Evolutionary conservation across 208 protist species (phyloP).

Genomic region (Trypanosoma avium): DNA sequence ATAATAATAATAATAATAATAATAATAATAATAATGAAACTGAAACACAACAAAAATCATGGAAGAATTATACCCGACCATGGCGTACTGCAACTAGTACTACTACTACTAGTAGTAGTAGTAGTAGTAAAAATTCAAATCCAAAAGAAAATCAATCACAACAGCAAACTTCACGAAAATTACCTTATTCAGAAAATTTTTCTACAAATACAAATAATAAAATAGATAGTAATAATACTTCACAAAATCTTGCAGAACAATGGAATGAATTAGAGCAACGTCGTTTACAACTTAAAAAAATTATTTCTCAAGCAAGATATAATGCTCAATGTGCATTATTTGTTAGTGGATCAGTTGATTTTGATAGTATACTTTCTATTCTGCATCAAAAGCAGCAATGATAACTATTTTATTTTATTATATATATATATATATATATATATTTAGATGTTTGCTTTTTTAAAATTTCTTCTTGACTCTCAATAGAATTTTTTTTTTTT

Average conservation of each 20-base stretch:
- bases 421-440: too few species aligned
- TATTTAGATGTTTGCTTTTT: too few species aligned
- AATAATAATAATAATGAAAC: too few species aligned
- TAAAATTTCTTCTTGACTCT: background rate
- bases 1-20: too few species aligned
- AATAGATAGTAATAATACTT: background rate
- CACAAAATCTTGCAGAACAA: constrained; percentile 13
- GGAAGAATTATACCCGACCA: constrained; percentile 6
- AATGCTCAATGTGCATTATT: constrained; percentile 12
- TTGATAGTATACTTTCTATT: constrained; percentile 23
- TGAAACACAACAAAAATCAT: constrained; percentile 6
- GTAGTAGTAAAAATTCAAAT: background rate
- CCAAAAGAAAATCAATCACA: too few species aligned
- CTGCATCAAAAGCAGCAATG: constrained; percentile 4
- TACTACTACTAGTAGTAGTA: background rate
- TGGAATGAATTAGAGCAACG: constrained; percentile 19
- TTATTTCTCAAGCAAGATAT: constrained; percentile 1
- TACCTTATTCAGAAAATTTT: background rate
- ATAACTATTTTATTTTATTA: too few species aligned
- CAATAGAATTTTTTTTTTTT: background rate
- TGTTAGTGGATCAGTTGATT: constrained; percentile 13
- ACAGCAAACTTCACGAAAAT: background rate
- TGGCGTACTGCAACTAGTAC: constrained; percentile 10
- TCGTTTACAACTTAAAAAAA: constrained; percentile 12
- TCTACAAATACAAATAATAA: background rate